A percentile compares a stretch with the other conserved stretches of the same genome.
Conservation (phyloP, 345 rosid species). For the Melaleuca quinquenervia region DNA sequence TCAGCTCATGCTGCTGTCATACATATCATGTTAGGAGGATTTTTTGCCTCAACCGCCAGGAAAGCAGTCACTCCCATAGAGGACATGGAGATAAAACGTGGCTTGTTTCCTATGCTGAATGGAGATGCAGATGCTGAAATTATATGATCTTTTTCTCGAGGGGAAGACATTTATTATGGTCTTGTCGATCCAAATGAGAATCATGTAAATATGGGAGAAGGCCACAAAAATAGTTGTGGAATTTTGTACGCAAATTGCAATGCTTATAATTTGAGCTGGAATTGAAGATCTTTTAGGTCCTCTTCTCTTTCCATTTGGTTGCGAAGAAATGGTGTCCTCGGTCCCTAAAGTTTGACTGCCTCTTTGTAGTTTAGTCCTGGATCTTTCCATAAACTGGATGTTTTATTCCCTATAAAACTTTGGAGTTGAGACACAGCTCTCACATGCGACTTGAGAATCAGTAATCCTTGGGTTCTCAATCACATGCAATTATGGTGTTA, state of each 20-base stretch:
- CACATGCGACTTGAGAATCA: not conserved
- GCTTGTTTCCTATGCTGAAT: not conserved
- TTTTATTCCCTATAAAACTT: not conserved
- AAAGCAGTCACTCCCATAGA: not conserved
- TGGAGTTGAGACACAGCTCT: not conserved
- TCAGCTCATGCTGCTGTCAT: not conserved
- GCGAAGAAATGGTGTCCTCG: not conserved
- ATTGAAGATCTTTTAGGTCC: not conserved
- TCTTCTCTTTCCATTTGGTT: not conserved
- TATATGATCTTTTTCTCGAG: not conserved
- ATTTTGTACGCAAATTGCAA: not conserved
- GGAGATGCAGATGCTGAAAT: not conserved
- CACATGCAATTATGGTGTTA: not conserved
- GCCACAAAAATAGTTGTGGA: not conserved
- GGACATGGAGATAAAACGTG: not conserved
- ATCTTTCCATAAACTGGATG: not conserved
- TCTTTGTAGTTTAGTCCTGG: not conserved
- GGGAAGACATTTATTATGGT: not conserved
- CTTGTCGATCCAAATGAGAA: not conserved
- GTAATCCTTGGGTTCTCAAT: not conserved
- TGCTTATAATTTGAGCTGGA: not conserved
- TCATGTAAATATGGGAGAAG: not conserved
- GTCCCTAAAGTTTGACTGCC: not conserved
- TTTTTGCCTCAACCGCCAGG: not conserved
- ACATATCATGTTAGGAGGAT: not conserved